Conservation (phyloP, 768 basidiomycete genomes). For the Amanita subjunquillea region DNA sequence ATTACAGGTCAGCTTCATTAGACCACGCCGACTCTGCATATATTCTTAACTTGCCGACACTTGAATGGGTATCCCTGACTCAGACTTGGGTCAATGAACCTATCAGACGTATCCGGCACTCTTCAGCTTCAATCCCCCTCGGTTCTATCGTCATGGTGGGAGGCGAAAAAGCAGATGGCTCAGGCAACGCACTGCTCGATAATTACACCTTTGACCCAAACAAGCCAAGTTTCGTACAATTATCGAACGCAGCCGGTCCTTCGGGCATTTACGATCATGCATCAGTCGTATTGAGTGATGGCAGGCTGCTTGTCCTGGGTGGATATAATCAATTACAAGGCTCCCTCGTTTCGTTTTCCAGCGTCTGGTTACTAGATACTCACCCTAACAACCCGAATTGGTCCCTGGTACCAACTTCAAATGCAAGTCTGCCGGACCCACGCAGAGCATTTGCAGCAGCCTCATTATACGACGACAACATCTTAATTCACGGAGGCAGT, state of each 20-base stretch:
- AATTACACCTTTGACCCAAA: slow-evolving; percentile 53
- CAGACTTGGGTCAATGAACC: slow-evolving; percentile 57
- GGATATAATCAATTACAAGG: slow-evolving; percentile 46
- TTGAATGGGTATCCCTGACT: slow-evolving; percentile 38
- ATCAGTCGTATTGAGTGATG: slow-evolving; percentile 59
- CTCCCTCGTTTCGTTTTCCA: slow-evolving; percentile 43
- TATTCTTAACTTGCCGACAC: slow-evolving; percentile 36
- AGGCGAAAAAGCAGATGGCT: slow-evolving; percentile 77
- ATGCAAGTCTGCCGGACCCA: slow-evolving; percentile 36
- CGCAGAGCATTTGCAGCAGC: slow-evolving; percentile 56
- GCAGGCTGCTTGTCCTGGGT: slow-evolving; percentile 64
- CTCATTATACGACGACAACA: slow-evolving; percentile 35
- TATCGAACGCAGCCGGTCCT: slow-evolving; percentile 50
- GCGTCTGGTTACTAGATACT: slow-evolving; percentile 57
- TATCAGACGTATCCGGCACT: slow-evolving; percentile 67
- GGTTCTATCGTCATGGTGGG: slow-evolving; percentile 66
- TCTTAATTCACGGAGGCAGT: slow-evolving; percentile 75
- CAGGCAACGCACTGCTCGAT: slow-evolving; percentile 48
- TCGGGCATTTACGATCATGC: slow-evolving; percentile 65
- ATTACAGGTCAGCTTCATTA: slow-evolving; percentile 40
- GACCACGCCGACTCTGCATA: slow-evolving; percentile 53
- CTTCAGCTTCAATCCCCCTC: slow-evolving; percentile 34
- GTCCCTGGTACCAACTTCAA: slow-evolving; percentile 30
- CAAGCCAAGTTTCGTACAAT: slow-evolving; percentile 36
- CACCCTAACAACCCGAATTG: slow-evolving; percentile 36